Base-by-base conservation (phyloP, 345 rosid species). In the Draba incana region DNA sequence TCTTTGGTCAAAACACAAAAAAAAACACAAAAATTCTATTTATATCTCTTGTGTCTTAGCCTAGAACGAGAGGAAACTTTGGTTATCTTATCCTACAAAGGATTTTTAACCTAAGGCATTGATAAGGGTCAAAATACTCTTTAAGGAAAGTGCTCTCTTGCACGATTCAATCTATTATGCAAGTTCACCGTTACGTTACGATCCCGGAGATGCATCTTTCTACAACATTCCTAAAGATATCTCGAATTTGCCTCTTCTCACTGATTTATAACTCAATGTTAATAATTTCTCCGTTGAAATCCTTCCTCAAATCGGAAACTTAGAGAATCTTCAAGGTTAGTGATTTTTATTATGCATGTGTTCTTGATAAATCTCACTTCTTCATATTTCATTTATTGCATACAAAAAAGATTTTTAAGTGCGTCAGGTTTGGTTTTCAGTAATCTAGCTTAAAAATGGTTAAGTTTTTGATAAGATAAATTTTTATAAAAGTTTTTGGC, bases 241-340 rank as follows among this genome's bases (percentile, higher is more conserved):
- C 66, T 81, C 86, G 1, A 64, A 73, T 56, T 44, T 94, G 78
- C 83, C 60, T 71, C 64, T 79, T 37, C 95, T 94, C 53, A 70
- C 68, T 11, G 99, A 94, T 53, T 75, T 94, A 78, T 94, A 94
- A 58, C 90, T 94, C 14, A 87, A 89, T 63, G 96, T 94, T 25
- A 94, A 94, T 69, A 80, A 85, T 66, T 84, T 94, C 50, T 84
- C 93, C 23, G 99, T 96, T 1, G 74, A 66, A 53, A 89, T 94
- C 80, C 98, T 98, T 67, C 68, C 81, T 16, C 78, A 80, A 72
- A 62, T 94, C 76, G 92, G 90, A n/a, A 74, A 75, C 81, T 74
- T 91, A 81, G 43, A 75, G 31, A 84, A 81, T 75, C 92, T 94
- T 80, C 96, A 91, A 91, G 99, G 99, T 94, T n/a, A n/a, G n/a